phyloP scores from a whole-genome alignment of 768 basidiomycete species.

The Lactifluus pinguis region DNA sequence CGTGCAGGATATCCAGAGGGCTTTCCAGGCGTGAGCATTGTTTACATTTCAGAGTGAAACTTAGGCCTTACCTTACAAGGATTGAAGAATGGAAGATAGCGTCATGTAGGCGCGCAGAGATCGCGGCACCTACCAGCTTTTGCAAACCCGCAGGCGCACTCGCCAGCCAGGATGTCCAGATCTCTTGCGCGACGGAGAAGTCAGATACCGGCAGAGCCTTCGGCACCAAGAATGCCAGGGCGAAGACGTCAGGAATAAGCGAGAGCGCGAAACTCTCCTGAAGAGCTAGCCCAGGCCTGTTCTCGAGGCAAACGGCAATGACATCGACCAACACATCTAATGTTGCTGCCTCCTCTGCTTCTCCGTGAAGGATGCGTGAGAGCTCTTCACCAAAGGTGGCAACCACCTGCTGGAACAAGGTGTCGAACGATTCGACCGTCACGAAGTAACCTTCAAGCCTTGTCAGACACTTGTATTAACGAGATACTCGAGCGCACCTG shows the following conservation, averaged over 20 bases:
- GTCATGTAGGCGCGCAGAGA: conserved; percentile 36
- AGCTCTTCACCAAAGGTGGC: conserved; percentile 15
- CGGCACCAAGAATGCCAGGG: conserved; percentile 42
- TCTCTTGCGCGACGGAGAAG: conserved; percentile 18
- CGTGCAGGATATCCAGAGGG: conserved; percentile 22
- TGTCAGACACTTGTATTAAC: conserved; percentile 5
- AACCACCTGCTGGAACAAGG: conserved; percentile 21
- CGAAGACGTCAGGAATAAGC: conserved; percentile 38
- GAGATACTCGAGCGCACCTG: conserved; percentile 28
- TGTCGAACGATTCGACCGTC: conserved; percentile 26
- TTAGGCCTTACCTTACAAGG: conserved; percentile 26
- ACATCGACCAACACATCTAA: conserved; percentile 7
- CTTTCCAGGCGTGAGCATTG: conserved; percentile 14
- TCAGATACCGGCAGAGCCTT: conserved; percentile 19
- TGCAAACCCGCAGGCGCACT: conserved; percentile 21
- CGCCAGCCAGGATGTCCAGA: conserved; percentile 29
- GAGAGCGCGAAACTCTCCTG: conserved; percentile 4
- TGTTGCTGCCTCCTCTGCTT: neutral
- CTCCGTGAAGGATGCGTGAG: conserved; percentile 6
- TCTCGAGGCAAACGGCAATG: conserved; percentile 11
- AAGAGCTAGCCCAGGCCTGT: neutral
- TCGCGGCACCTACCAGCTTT: conserved; percentile 24
- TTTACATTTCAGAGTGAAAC: neutral
- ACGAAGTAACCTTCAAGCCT: conserved; percentile 25
- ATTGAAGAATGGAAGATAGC: conserved; percentile 33